phyloP scores from a whole-genome alignment of 2,329 filamentous ascomycete species.

The Xylaria sp. region DNA sequence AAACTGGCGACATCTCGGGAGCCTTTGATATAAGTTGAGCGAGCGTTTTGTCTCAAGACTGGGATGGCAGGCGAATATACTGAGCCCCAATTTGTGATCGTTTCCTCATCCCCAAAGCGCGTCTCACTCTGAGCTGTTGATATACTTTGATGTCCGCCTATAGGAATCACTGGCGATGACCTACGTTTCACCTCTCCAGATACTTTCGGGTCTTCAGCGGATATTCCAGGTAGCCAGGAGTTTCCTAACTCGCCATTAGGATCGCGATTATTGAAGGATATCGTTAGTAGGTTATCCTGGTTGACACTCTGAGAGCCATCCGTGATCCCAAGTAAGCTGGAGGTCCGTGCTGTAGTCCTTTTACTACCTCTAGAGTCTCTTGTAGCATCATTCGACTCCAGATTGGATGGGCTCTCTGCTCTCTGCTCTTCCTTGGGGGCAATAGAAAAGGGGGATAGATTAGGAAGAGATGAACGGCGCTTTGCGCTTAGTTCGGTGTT shows the following conservation, averaged over 20 bases:
- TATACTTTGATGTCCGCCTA: conserved; percentile 50
- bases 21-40: conserved; percentile 55
- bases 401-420: conserved; percentile 41
- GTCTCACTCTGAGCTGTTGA: conserved; percentile 53
- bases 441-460: conserved; percentile 55
- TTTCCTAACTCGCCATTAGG: conserved; percentile 51
- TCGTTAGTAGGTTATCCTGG: conserved; percentile 41
- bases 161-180: conserved; percentile 63
- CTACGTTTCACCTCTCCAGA: conserved; percentile 54
- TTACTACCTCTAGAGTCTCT: conserved; percentile 50
- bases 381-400: conserved; percentile 42
- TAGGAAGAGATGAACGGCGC: conserved; percentile 58
- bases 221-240: conserved; percentile 55
- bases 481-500: conserved; percentile 31
- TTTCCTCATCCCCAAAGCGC: conserved; percentile 55
- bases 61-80: conserved; percentile 61
- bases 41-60: conserved; percentile 56
- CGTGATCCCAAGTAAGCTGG: conserved; percentile 55
- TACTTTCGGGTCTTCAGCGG: conserved; percentile 30
- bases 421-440: conserved; percentile 46
- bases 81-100: conserved; percentile 60
- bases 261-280: conserved; percentile 28
- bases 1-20: conserved; percentile 31
- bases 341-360: conserved; percentile 54
- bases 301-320: conserved; percentile 46